Evolutionary conservation across 2,329 filamentous ascomycete genomes (phyloP), one percentile per base, ranked within the genome.

Genomic region (Torrubiella hemipterigena): DNA sequence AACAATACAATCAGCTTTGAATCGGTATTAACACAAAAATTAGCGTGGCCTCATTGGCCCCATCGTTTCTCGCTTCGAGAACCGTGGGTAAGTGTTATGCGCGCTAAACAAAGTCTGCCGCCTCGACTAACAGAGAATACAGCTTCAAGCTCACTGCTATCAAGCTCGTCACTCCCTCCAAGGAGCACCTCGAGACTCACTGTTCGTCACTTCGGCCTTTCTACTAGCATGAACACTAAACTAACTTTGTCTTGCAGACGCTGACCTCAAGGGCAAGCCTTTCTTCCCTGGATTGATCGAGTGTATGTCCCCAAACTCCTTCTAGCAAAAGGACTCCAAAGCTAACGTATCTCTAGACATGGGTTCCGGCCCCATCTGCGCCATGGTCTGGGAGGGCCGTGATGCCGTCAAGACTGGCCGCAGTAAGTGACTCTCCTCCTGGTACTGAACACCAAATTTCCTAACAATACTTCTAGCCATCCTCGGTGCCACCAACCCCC

Each of bases 331-430:
- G 12, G 17, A 10, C 17, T 14, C 27, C 21, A 18, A 30, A 31
- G 23, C 40, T 45, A 21, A 51, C 37, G 22, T 23, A 13, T 35
- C 38, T 34, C 41, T 45, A 93, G 86, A 96, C 77, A 98, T 96
- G 91, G 69, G 77, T 63, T 87, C 79, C 62, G 91, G 91, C 61
- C 91, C 91, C 61, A 89, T 98, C 70, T 81, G 75, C 73, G 91
- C 91, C 71, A 98, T 96, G 89, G 81, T 98, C 67, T 98, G 91
- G 91, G 87, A 98, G 68, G 91, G 91, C 59, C 83, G 82, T 75
- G 87, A 98, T 57, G 91, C 80, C 64, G 87, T 95, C 76, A 96
- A 96, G 83, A 95, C 87, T 50, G 91, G 91, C 65, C 89, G 91
- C 59, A 59, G 79, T 84, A 76, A 48, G 76, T 69, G 42, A 2